Evolutionary conservation across 805 yeast species (phyloP).

Genomic region (Lipomyces kockii): DNA sequence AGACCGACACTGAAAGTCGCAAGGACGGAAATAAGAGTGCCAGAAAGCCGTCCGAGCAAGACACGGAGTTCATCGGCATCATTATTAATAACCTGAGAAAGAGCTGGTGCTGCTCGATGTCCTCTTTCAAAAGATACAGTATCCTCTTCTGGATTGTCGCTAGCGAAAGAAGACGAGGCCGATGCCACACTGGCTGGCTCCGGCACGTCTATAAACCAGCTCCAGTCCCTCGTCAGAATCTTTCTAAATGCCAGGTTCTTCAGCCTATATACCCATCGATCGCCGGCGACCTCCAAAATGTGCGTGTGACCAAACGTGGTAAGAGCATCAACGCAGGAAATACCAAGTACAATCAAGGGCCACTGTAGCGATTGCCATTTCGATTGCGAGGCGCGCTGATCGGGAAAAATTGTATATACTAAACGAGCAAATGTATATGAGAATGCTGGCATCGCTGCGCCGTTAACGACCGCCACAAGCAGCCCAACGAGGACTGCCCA

Average conservation of each 20-base stretch:
- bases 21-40: conserved; percentile 58
- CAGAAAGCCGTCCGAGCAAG: conserved; percentile 65
- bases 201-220: conserved; percentile 49
- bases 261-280: conserved; percentile 63
- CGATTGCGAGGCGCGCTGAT: conserved; percentile 35
- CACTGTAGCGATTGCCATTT: conserved; percentile 52
- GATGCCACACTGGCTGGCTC: not conserved
- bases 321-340: conserved; percentile 68
- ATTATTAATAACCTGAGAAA: conserved; percentile 68
- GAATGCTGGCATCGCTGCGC: conserved; percentile 73
- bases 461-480: conserved; percentile 57
- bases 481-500: conserved; percentile 55
- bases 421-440: conserved; percentile 77
- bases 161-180: not conserved
- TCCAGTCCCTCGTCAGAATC: conserved; percentile 57
- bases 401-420: conserved; percentile 64
- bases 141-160: not conserved
- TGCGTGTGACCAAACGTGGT: conserved; percentile 57
- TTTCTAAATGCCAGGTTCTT: conserved; percentile 56
- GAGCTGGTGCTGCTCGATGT: conserved; percentile 7
- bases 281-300: conserved; percentile 63
- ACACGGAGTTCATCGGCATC: conserved; percentile 79
- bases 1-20: conserved; percentile 64
- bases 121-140: conserved; percentile 4
- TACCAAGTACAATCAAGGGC: conserved; percentile 66